phyloP scores from a whole-genome alignment of 148 eudicot species.

The Persicaria maculosa region DNA sequence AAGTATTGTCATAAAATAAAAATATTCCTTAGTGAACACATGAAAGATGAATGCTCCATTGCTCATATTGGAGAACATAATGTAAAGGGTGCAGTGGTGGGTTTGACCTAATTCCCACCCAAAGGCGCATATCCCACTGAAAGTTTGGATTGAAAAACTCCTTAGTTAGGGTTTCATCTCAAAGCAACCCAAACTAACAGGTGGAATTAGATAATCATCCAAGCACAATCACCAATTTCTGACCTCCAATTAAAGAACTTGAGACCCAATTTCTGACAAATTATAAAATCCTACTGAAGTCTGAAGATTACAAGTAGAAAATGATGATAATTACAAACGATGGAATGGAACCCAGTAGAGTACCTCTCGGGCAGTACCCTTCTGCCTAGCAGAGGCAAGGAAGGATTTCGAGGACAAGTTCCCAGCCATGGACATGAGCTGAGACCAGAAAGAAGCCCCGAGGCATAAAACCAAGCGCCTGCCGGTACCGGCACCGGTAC shows the following conservation, averaged over 20 bases:
- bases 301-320: no score
- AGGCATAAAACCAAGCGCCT: conserved; percentile 63
- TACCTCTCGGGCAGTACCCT: conserved; percentile 19
- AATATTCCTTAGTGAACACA: no score
- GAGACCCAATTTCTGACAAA: no score
- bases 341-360: not conserved
- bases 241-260: no score
- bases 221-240: no score
- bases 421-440: conserved; percentile 55
- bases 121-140: no score
- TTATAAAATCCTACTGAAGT: no score
- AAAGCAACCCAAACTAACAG: no score
- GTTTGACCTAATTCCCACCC: not conserved
- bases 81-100: not conserved
- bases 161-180: no score
- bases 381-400: conserved; percentile 67
- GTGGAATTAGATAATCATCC: no score
- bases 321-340: not conserved
- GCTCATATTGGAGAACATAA: not conserved
- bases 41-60: not conserved
- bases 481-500: conserved; percentile 13
- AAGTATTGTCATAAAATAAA: no score
- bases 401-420: conserved; percentile 44
- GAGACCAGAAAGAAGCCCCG: conserved; percentile 61
- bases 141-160: no score